Base-by-base conservation (phyloP, 768 basidiomycete species). In the Serendipita sp. region DNA sequence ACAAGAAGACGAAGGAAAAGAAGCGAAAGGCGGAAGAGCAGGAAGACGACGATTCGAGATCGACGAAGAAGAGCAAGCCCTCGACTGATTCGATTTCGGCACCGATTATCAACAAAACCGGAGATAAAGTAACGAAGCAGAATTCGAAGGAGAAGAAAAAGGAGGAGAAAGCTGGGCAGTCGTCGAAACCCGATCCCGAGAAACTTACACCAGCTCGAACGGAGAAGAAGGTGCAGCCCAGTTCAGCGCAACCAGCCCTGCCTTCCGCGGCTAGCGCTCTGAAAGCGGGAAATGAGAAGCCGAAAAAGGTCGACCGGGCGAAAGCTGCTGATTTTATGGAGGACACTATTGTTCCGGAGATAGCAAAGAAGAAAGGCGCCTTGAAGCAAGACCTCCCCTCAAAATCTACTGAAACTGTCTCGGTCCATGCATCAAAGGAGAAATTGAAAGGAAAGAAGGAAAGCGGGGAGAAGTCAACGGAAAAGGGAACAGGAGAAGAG, bases 371-470 rank as follows among this genome's bases (percentile, higher is more conserved):
- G 62, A 41, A 38, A 51, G 45, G n/a, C 34, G 17, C 62, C 56
- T 16, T 20, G 11, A 28, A 42, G 14, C 14, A 17, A 48, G 33
- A 28, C n/a, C 24, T n/a, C 60, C 38, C 45, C 7, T 33, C 65
- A 33, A 31, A 62, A 24, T 24, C 34, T 26, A 20, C 28, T 5
- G 26, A 20, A 14, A 58, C 38, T 31, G 67, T 58, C 22, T 28
- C 34, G 65, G 50, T 26, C 60, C 63, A 3, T 62, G 17, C 24
- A 31, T 26, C 61, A 61, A 16, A 45, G n/a, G 9, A 61, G 64
- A 33, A 66, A 66, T 14, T 14, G 34, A 38, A 38, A 38, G 2
- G 34, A 38, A 38, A 38, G 34, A 38, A n/a, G 34, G 14, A 38
- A 38, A 14, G 4, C 7, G 14, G 14, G 34, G 34, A 38, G 34